A percentile compares a stretch with the other conserved stretches of the same genome.
These are phyloP conservation scores for Rusavskia elegans DNA, from an alignment of 495 filamentous ascomycete genomes.

Conservation along the genomic window DNA sequence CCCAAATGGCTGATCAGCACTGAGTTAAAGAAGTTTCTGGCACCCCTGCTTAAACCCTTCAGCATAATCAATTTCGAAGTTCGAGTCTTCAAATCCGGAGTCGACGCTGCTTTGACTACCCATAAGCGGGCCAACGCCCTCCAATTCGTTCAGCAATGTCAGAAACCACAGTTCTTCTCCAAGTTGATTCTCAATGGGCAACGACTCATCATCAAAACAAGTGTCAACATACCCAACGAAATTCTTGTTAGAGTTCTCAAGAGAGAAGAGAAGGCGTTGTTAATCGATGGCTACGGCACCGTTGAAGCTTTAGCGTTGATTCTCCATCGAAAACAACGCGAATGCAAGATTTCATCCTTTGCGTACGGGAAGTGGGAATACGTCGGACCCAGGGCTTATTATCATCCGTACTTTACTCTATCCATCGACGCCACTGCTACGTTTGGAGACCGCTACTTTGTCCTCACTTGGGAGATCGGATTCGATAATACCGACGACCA, in stretches of 20 bases:
- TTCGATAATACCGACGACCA: too few species aligned
- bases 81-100: background rate
- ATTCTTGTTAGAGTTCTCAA: background rate
- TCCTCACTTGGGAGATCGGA: background rate
- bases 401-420: slow-evolving; percentile 26
- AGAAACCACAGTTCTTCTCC: background rate
- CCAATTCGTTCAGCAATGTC: background rate
- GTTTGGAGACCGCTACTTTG: slow-evolving; percentile 19
- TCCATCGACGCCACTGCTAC: slow-evolving; percentile 14
- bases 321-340: too few species aligned
- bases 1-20: background rate
- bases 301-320: too few species aligned
- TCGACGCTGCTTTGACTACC: background rate
- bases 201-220: background rate
- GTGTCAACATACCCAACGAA: background rate
- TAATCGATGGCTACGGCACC: background rate
- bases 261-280: background rate
- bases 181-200: background rate
- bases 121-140: background rate
- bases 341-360: slow-evolving; percentile 18
- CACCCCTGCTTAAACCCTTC: background rate
- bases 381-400: slow-evolving; percentile 17
- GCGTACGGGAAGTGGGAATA: slow-evolving; percentile 35
- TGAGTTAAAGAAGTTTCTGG: background rate
- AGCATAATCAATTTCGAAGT: background rate